Evolutionary conservation across 495 filamentous ascomycete genomes (phyloP).

Genomic region (Penicillium mononematosum): DNA sequence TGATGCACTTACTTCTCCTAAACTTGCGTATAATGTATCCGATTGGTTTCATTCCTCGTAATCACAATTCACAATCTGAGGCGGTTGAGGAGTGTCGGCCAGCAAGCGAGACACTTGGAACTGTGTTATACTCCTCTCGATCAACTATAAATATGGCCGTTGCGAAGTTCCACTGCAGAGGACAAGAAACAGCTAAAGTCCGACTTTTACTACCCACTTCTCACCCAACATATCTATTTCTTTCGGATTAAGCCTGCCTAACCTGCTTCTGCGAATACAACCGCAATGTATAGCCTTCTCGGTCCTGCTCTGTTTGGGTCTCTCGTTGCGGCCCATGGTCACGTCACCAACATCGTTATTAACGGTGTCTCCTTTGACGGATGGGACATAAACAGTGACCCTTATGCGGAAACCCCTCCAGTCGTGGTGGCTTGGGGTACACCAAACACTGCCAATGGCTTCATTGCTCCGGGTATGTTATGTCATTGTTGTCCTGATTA

Average conservation of each 20-base stretch:
- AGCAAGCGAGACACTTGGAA: neutral
- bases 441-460: conserved; percentile 57
- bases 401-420: conserved; percentile 43
- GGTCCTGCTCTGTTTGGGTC: conserved; percentile 13
- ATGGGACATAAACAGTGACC: conserved; percentile 47
- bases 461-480: conserved; percentile 44
- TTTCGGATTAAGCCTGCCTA: neutral
- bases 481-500: neutral
- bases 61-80: neutral
- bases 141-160: conserved; percentile 1
- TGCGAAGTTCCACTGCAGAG: neutral
- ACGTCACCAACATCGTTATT: conserved; percentile 32
- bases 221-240: neutral
- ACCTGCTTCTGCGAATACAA: neutral
- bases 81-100: neutral
- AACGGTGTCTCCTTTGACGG: conserved; percentile 31
- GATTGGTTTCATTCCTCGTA: neutral
- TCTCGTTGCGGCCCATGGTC: conserved; percentile 28
- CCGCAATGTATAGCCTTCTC: conserved; percentile 1
- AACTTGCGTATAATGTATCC: neutral
- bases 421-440: conserved; percentile 55
- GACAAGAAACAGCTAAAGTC: neutral
- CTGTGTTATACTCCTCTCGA: too few species aligned
- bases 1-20: neutral
- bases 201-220: neutral